These are phyloP conservation scores for Elaphomyces granulatus DNA, from an alignment of 495 filamentous ascomycete genomes.

Conservation along the genomic window DNA sequence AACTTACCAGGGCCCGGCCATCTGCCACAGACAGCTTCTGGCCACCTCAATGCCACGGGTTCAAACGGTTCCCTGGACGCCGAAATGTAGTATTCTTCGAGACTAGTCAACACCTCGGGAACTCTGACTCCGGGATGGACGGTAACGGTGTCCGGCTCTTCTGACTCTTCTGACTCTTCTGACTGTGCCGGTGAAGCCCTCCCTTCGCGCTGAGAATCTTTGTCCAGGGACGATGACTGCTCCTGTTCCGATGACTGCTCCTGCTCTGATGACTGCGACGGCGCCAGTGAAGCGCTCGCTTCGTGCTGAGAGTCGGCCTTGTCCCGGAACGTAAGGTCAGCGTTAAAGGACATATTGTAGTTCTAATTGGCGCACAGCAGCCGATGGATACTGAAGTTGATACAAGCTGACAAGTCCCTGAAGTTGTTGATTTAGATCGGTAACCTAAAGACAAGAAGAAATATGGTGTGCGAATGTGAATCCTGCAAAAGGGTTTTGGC, in stretches of 20 bases:
- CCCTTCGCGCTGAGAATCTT: too few species aligned
- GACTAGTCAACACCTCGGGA: conserved; percentile 40
- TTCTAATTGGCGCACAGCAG: conserved; percentile 1
- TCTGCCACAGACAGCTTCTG: conserved; percentile 32
- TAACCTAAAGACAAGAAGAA: too few species aligned
- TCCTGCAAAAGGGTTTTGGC: too few species aligned
- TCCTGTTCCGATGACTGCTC: too few species aligned
- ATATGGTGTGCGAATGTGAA: too few species aligned
- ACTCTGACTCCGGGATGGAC: conserved; percentile 33
- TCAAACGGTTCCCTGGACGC: conserved; percentile 78
- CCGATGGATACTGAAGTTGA: not conserved
- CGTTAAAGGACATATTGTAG: conserved; percentile 68
- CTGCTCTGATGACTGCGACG: conserved; percentile 10
- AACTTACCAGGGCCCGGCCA: conserved; percentile 50
- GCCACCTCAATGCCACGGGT: conserved; percentile 52
- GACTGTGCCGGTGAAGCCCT: too few species aligned
- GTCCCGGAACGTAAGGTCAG: conserved; percentile 61
- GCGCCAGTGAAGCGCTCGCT: conserved; percentile 18
- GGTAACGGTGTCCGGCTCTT: conserved; percentile 26
- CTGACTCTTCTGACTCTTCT: too few species aligned
- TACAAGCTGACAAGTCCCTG: too few species aligned
- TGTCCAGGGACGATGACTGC: too few species aligned
- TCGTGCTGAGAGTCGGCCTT: conserved; percentile 64
- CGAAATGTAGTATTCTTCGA: conserved; percentile 55
- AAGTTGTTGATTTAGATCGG: too few species aligned